Base-by-base conservation (phyloP, 164 flowering plant genomes). In the Vitis cinerea region DNA sequence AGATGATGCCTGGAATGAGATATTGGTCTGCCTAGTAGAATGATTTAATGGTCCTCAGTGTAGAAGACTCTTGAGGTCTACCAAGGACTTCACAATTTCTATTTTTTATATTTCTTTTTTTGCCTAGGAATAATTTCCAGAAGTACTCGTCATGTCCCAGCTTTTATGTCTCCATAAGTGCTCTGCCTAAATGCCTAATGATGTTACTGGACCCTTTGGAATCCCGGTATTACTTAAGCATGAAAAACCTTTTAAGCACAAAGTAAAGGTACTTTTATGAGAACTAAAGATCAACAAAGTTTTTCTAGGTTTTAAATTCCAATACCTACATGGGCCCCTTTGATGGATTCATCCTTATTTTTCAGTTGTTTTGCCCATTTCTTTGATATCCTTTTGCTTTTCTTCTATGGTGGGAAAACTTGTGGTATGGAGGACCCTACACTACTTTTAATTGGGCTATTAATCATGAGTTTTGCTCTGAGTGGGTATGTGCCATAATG, bases 151-250 rank as follows among this genome's bases (percentile, higher is more conserved):
- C 44, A 37, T 37, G 44, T 37, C 44, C 44, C 44, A 37, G 13
- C 17, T 30, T 16, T 48, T 23, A 50, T 2, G 13, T 8, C 31
- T 19, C 14, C 13, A 49, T 60, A 65, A 23, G 54, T 10, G 4
- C n/a, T 53, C 62, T 53, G 72, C 48, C 44, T 37, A 37, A 71
- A 68, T 19, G 14, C 63, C 30, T 72, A 64, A 69, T 76, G 17
- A 57, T 64, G 56, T 61, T 17, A 61, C 13, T 50, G 72, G 72
- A 54, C 66, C 67, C 75, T 60, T 60, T 64, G 63, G 53, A 58
- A 51, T 30, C 15, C 12, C 7, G 50, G 59, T 58, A 19, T 27
- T 50, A 12, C 8, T 11, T 3, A 17, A 63, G 47, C 51, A 14
- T 14, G 16, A 66, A 31, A 37, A 37, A 19, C 29, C 44, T 29